phyloP scores from a whole-genome alignment of 2,329 filamentous ascomycete genomes.

The Alternaria solani region DNA sequence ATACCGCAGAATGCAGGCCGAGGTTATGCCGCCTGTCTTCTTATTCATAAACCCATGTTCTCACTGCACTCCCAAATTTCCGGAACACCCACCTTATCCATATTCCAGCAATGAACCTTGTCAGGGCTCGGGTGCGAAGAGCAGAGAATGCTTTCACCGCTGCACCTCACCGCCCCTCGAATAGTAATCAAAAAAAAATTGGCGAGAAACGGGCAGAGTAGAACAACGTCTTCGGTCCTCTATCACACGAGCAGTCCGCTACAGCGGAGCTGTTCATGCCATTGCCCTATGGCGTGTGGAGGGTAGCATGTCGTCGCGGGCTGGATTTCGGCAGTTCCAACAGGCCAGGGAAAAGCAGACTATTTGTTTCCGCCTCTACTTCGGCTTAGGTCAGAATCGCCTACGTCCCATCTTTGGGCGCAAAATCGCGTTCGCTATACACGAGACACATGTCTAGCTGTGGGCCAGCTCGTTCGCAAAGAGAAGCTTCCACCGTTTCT shows the following conservation, averaged over 20 bases:
- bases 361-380: background rate
- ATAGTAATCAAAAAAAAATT: background rate
- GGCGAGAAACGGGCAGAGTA: background rate
- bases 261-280: background rate
- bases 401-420: background rate
- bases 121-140: background rate
- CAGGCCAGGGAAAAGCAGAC: background rate
- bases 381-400: background rate
- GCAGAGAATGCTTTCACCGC: background rate
- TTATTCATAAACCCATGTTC: background rate
- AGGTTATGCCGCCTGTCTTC: background rate
- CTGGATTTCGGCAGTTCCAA: background rate
- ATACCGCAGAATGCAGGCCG: too few relatives aligned
- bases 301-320: too few relatives aligned
- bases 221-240: background rate
- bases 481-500: background rate
- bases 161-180: background rate
- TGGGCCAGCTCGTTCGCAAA: background rate
- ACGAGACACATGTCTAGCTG: background rate
- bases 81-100: background rate
- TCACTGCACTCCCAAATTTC: background rate
- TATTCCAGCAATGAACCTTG: background rate
- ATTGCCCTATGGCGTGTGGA: background rate
- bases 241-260: background rate
- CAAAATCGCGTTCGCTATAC: background rate